A percentile compares a stretch with the other conserved stretches of the same genome.
Conservation (phyloP, 257 asterid genomes). For the Penstemon newberryi region DNA sequence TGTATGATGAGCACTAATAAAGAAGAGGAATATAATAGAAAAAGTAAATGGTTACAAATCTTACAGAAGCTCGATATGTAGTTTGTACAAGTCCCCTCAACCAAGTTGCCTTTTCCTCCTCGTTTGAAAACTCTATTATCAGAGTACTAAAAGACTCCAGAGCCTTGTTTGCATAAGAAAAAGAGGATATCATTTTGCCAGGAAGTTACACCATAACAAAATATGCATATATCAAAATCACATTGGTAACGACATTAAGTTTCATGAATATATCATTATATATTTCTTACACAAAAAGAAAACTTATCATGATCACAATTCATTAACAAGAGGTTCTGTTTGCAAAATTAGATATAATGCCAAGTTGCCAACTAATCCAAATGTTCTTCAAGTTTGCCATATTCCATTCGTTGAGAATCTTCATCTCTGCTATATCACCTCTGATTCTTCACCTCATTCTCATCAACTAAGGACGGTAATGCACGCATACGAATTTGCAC, state of each 20-base stretch:
- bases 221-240: slow-evolving; percentile 15
- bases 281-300: slow-evolving; percentile 1
- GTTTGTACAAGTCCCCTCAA: slow-evolving; percentile 79
- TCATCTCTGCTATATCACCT: slow-evolving; percentile 10
- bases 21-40: slow-evolving; percentile 24
- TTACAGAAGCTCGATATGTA: slow-evolving; percentile 97
- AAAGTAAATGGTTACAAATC: slow-evolving; percentile 37
- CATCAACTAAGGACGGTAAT: slow-evolving; percentile 6
- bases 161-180: slow-evolving; percentile 54
- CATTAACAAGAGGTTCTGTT: slow-evolving; percentile 6
- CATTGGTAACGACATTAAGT: slow-evolving; percentile 21
- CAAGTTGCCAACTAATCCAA: slow-evolving; percentile 8
- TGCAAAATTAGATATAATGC: background rate
- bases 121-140: slow-evolving; percentile 69
- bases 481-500: slow-evolving; percentile 16
- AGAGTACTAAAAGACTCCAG: slow-evolving; percentile 89
- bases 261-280: slow-evolving; percentile 11
- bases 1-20: slow-evolving; percentile 18
- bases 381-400: slow-evolving; percentile 1
- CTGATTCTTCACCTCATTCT: slow-evolving; percentile 17
- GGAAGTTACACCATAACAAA: slow-evolving; percentile 13
- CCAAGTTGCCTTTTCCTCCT: slow-evolving; percentile 84
- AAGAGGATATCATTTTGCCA: slow-evolving; percentile 20
- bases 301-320: background rate
- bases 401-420: slow-evolving; percentile 18